Percentiles rank a stretch among this genome's conserved stretches.
These are phyloP conservation scores for Kluyveromyces dobzhanskii DNA, from an alignment of 805 yeast species.

Conservation along the genomic window DNA sequence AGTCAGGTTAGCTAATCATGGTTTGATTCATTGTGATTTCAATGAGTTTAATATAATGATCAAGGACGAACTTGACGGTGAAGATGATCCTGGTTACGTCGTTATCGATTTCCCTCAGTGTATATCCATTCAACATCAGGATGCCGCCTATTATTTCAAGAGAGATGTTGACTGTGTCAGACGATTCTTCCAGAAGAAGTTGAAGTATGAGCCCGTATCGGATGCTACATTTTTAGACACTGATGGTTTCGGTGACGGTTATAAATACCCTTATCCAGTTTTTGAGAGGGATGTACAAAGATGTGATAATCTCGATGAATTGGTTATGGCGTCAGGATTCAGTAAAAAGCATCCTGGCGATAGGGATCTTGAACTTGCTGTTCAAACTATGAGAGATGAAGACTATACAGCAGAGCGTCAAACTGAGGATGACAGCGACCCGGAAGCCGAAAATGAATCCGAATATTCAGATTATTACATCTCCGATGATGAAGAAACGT, in stretches of 20 bases:
- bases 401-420: constrained; percentile 29
- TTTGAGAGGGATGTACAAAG: constrained; percentile 71
- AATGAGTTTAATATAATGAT: constrained; percentile 93
- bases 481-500: constrained; percentile 26
- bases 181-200: constrained; percentile 69
- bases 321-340: constrained; percentile 87
- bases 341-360: constrained; percentile 45
- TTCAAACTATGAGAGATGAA: constrained; percentile 51
- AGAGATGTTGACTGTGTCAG: constrained; percentile 91
- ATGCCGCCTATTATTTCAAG: constrained; percentile 80
- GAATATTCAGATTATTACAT: constrained; percentile 24
- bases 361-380: constrained; percentile 69
- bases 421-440: constrained; percentile 54
- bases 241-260: constrained; percentile 79
- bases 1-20: constrained; percentile 75
- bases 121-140: constrained; percentile 83
- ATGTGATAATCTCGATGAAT: constrained; percentile 63
- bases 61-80: constrained; percentile 43
- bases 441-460: constrained; percentile 30
- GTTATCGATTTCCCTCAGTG: constrained; percentile 99
- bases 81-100: constrained; percentile 60
- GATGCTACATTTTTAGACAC: constrained; percentile 68
- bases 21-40: constrained; percentile 94
- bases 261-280: constrained; percentile 64
- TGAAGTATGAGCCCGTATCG: constrained; percentile 60